phyloP scores from a whole-genome alignment of 1,284 basidiomycete species.

The Naganishia sp. region DNA sequence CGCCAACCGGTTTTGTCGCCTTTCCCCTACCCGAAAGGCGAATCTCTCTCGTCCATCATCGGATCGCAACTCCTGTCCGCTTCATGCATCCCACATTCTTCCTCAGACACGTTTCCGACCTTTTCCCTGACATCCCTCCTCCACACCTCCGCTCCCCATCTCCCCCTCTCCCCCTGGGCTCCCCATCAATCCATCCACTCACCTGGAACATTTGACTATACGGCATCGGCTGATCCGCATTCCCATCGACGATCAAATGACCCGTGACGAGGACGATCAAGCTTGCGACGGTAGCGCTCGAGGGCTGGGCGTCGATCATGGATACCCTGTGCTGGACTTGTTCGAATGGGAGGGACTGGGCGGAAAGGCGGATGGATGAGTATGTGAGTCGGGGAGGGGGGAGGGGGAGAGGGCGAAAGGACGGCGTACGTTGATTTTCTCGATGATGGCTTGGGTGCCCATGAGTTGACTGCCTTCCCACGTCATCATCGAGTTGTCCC shows the following conservation, averaged over 20 bases:
- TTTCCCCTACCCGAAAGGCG: neutral
- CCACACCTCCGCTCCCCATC: neutral
- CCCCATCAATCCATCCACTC: slow-evolving; percentile 33
- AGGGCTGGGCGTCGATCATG: slow-evolving; percentile 88
- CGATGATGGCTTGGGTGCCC: slow-evolving; percentile 66
- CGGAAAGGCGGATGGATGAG: neutral
- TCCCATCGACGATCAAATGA: slow-evolving; percentile 72
- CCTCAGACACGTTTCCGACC: too few species aligned
- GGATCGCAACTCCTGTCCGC: too few species aligned
- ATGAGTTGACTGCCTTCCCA: slow-evolving; percentile 73
- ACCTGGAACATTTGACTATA: slow-evolving; percentile 88
- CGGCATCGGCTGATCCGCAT: slow-evolving; percentile 71
- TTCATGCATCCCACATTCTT: too few species aligned
- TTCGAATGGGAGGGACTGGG: slow-evolving; percentile 74
- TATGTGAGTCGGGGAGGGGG: too few species aligned
- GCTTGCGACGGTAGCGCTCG: slow-evolving; percentile 63
- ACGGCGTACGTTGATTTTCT: slow-evolving; percentile 72
- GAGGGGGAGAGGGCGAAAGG: neutral
- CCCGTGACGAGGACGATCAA: slow-evolving; percentile 90
- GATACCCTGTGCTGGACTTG: slow-evolving; percentile 80
- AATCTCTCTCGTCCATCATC: too few species aligned
- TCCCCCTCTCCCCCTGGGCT: neutral
- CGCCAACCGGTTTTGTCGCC: too few species aligned
- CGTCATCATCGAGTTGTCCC: slow-evolving; percentile 80
- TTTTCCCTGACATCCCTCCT: neutral